Percentiles rank a stretch among this genome's conserved stretches.
These are phyloP conservation scores for Neospermospora avenae DNA, from an alignment of 2,329 filamentous ascomycete species.

Conservation along the genomic window DNA sequence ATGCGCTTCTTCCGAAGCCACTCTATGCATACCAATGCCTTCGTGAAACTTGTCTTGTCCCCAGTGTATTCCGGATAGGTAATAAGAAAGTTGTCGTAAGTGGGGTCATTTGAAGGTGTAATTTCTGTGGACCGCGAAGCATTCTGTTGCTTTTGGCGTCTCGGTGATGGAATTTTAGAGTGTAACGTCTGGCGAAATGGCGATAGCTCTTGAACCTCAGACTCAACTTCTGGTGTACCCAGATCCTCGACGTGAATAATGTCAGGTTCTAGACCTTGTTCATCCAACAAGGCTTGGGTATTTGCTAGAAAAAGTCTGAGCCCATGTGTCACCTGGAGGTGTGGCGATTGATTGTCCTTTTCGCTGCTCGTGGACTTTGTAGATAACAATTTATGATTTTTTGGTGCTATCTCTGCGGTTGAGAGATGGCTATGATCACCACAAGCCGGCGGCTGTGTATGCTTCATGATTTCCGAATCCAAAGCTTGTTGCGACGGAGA, in stretches of 20 bases:
- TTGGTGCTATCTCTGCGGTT: too few species aligned
- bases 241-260: too few species aligned
- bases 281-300: too few species aligned
- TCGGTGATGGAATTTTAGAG: neutral
- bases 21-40: conserved; percentile 44
- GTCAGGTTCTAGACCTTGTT: too few species aligned
- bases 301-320: too few species aligned
- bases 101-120: neutral
- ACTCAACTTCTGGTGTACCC: too few species aligned
- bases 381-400: too few species aligned
- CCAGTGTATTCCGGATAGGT: conserved; percentile 45
- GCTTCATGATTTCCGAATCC: too few species aligned
- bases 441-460: too few species aligned
- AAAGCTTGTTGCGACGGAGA: too few species aligned
- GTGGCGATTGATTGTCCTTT: neutral
- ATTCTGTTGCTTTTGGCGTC: neutral
- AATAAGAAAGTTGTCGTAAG: conserved; percentile 39
- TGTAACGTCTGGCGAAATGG: neutral
- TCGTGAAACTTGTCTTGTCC: conserved; percentile 42
- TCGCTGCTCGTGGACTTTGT: neutral
- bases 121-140: neutral
- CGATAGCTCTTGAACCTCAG: neutral
- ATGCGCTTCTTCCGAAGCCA: conserved; percentile 35
- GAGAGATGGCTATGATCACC: too few species aligned
- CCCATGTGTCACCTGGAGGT: too few species aligned